A percentile compares a stretch with the other conserved stretches of the same genome.
These are phyloP conservation scores for Gypsophila paniculata DNA, from an alignment of 179 eudicot species.

Conservation along the genomic window DNA sequence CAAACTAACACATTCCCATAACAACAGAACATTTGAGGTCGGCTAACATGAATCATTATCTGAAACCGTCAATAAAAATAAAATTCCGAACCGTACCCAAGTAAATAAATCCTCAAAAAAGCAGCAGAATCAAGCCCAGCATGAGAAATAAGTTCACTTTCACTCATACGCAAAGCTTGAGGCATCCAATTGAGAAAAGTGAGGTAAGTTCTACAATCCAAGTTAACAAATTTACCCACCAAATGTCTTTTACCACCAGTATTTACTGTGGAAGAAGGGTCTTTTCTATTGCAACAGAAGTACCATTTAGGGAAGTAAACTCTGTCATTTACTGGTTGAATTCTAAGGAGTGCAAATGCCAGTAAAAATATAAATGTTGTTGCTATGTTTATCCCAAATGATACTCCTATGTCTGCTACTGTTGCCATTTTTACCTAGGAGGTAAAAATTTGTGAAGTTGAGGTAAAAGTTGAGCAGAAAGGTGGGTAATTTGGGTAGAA, in stretches of 20 bases:
- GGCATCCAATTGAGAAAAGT: conserved; percentile 78
- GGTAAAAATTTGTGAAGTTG: no score
- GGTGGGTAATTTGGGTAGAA: no score
- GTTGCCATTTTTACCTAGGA: conserved; percentile 64
- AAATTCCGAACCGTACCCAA: conserved; percentile 39
- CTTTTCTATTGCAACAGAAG: conserved; percentile 42
- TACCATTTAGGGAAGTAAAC: conserved; percentile 73
- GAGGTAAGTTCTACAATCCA: conserved; percentile 50
- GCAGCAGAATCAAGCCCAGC: conserved; percentile 75
- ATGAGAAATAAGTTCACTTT: conserved; percentile 47
- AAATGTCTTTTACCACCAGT: conserved; percentile 26
- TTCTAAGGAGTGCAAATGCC: conserved; percentile 69
- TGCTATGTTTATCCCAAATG: conserved; percentile 59
- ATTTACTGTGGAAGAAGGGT: conserved; percentile 26
- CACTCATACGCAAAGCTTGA: conserved; percentile 56
- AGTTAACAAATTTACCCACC: conserved; percentile 58
- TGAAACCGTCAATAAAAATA: no score
- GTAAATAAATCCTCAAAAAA: conserved; percentile 56
- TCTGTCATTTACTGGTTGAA: conserved; percentile 76
- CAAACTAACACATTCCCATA: no score
- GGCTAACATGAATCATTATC: no score
- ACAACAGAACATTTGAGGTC: no score
- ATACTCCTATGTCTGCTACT: conserved; percentile 65
- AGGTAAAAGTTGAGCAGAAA: no score
- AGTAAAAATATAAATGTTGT: conserved; percentile 57